These are phyloP conservation scores for Quercus cerris DNA, from an alignment of 306 rosid genomes.

Conservation along the genomic window DNA sequence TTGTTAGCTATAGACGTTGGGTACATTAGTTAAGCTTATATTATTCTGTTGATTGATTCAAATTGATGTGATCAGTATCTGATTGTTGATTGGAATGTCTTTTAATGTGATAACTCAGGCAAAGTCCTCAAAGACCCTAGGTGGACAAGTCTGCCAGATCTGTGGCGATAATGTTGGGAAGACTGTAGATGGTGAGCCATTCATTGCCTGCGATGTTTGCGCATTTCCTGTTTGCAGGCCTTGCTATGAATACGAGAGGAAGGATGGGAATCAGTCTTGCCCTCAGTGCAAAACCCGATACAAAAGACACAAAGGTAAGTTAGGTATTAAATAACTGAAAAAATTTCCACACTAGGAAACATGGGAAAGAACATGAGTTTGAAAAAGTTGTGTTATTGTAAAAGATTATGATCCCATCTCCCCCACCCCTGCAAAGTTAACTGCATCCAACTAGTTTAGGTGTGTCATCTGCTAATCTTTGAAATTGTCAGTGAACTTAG, in stretches of 20 bases:
- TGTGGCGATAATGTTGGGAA: slow-evolving; percentile 87
- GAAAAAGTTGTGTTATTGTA: background rate
- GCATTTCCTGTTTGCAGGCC: slow-evolving; percentile 93
- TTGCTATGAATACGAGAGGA: slow-evolving; percentile 94
- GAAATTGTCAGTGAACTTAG: background rate
- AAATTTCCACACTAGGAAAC: background rate
- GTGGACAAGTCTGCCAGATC: slow-evolving; percentile 78
- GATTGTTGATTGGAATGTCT: background rate
- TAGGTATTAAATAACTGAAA: background rate
- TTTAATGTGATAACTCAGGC: slow-evolving; percentile 39
- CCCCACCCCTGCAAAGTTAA: background rate
- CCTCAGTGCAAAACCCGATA: slow-evolving; percentile 96
- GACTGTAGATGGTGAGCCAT: slow-evolving; percentile 60
- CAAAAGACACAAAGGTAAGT: slow-evolving; percentile 78
- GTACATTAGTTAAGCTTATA: background rate
- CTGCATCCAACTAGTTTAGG: background rate
- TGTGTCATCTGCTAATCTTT: background rate
- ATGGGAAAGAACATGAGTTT: background rate
- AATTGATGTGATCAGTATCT: background rate
- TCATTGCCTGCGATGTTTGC: slow-evolving; percentile 75
- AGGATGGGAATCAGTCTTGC: slow-evolving; percentile 94
- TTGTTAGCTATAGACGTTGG: background rate
- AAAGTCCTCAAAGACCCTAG: slow-evolving; percentile 53
- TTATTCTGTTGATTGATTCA: slow-evolving; percentile 4
- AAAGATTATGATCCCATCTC: background rate